Percentiles rank a stretch among this genome's conserved stretches.
Conservation (phyloP, 225 moss, liverwort and hornwort genomes). For the Antitrichia curtipendula region DNA sequence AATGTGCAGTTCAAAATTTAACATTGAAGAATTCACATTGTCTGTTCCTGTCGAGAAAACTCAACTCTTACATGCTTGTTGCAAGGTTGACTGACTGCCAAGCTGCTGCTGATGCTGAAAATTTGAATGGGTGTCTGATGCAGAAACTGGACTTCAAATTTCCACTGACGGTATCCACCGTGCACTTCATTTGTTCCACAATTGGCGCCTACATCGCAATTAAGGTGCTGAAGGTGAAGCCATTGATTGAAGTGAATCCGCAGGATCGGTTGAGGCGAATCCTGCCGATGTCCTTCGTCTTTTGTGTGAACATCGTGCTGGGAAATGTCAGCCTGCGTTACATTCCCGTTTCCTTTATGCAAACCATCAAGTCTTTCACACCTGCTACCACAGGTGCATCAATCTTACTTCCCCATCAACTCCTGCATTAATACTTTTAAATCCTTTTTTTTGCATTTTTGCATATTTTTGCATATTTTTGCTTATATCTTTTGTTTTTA, state of each 20-base stretch:
- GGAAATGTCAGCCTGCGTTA: conserved; percentile 71
- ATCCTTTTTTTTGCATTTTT: background rate
- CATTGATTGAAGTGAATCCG: conserved; percentile 58
- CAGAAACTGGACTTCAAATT: conserved; percentile 84
- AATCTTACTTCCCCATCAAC: background rate
- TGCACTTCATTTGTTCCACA: conserved; percentile 63
- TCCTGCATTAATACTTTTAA: background rate
- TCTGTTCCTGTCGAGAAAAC: background rate
- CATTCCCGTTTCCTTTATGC: conserved; percentile 83
- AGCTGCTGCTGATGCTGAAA: background rate
- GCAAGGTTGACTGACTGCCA: background rate
- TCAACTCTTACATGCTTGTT: background rate
- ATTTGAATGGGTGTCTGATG: background rate
- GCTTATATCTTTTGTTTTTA: background rate
- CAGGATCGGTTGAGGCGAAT: conserved; percentile 49
- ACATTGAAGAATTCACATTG: background rate
- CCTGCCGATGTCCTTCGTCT: conserved; percentile 68
- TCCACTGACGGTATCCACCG: conserved; percentile 63
- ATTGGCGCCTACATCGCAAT: conserved; percentile 53
- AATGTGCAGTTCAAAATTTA: background rate
- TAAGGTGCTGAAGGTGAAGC: conserved; percentile 53
- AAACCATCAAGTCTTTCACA: conserved; percentile 81
- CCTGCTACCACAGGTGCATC: conserved; percentile 65
- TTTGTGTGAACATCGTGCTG: conserved; percentile 68
- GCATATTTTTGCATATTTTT: background rate